A percentile compares a stretch with the other conserved stretches of the same genome.
These are phyloP conservation scores for Diutina mesorugosa DNA, from an alignment of 1,139 yeast species.

Conservation along the genomic window DNA sequence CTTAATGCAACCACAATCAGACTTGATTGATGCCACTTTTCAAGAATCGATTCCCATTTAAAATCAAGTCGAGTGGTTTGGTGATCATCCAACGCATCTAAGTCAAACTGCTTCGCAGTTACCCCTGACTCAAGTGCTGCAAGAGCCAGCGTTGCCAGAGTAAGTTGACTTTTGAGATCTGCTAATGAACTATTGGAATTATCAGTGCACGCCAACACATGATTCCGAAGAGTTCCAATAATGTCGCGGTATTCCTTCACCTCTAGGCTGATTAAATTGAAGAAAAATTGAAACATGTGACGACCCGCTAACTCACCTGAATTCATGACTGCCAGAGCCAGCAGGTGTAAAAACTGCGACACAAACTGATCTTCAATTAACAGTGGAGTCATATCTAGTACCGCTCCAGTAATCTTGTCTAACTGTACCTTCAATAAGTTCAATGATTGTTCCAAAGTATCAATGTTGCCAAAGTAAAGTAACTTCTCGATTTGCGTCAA, in stretches of 20 bases:
- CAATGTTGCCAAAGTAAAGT: background rate
- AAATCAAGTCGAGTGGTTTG: background rate
- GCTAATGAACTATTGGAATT: background rate
- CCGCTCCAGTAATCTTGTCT: background rate
- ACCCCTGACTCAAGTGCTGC: background rate
- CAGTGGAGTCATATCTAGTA: background rate
- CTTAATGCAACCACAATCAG: background rate
- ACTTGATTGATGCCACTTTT: background rate
- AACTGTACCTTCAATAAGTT: background rate
- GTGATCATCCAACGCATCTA: background rate
- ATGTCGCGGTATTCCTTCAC: background rate
- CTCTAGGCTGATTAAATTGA: background rate
- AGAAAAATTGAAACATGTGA: background rate
- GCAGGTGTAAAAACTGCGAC: background rate
- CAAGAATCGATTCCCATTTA: background rate
- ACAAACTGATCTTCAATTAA: background rate
- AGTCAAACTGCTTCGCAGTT: background rate
- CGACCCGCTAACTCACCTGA: background rate
- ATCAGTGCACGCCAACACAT: background rate
- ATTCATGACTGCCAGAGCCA: background rate
- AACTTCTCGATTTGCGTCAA: background rate
- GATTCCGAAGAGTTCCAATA: background rate
- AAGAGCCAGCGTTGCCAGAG: background rate
- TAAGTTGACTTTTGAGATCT: background rate
- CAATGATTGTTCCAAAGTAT: background rate